Conservation (phyloP, 1,284 basidiomycete species). For the Paramarasmius palmivorus region DNA sequence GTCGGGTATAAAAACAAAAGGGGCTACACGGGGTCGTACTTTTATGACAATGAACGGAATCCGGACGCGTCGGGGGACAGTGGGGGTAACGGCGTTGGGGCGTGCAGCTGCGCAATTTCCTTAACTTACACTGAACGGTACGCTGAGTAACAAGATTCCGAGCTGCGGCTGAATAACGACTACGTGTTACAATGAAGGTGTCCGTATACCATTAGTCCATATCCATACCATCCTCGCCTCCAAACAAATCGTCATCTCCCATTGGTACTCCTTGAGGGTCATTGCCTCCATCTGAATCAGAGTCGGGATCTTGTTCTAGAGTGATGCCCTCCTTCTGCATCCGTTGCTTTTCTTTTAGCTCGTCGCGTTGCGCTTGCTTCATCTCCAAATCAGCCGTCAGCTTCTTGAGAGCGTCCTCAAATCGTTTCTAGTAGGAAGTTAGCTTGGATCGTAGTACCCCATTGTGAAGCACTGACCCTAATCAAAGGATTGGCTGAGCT, state of each 20-base stretch:
- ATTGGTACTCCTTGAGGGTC: conserved; percentile 22
- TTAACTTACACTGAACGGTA: too few relatives aligned
- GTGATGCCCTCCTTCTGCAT: conserved; percentile 63
- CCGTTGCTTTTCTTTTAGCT: conserved; percentile 70
- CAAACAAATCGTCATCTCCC: conserved; percentile 1
- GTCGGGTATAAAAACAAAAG: too few relatives aligned
- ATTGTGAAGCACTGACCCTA: conserved; percentile 63
- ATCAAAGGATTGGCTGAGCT: conserved; percentile 89
- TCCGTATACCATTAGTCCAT: conserved; percentile 1
- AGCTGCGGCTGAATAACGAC: too few relatives aligned
- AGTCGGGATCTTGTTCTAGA: conserved; percentile 45
- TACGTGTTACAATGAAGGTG: too few relatives aligned
- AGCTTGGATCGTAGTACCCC: too few relatives aligned
- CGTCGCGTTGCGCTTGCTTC: conserved; percentile 80
- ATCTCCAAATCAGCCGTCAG: conserved; percentile 84
- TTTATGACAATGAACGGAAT: too few relatives aligned
- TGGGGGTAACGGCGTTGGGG: too few relatives aligned
- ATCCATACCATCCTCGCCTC: not conserved
- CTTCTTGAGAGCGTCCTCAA: conserved; percentile 90
- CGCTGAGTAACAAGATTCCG: too few relatives aligned
- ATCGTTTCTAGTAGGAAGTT: conserved; percentile 87
- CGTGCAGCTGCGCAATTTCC: too few relatives aligned
- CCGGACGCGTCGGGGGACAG: too few relatives aligned
- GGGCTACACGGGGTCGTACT: too few relatives aligned
- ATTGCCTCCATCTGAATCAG: conserved; percentile 42